Percentiles rank a stretch among this genome's conserved stretches.
Evolutionary conservation across 192 early-diverging fungal species (phyloP).

Genomic region (Umbelopsis isabellina): DNA sequence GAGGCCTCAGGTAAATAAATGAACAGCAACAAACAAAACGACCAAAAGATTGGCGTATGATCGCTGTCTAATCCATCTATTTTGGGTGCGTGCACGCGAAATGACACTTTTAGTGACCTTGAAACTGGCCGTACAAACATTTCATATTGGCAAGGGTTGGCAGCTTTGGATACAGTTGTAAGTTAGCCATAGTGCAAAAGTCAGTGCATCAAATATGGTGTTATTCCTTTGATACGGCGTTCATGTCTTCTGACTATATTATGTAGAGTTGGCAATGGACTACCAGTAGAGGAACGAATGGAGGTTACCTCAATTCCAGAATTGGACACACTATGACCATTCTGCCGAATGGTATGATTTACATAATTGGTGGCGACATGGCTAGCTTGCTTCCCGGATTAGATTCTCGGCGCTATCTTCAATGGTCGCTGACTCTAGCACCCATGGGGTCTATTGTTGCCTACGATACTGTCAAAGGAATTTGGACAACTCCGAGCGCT

Average conservation of each 20-base stretch:
- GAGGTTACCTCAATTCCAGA: neutral
- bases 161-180: neutral
- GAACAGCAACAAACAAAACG: too few relatives aligned
- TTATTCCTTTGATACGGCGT: neutral
- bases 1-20: neutral
- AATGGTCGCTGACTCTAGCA: neutral
- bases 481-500: neutral
- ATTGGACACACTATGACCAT: slow-evolving; percentile 3
- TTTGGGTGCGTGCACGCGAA: neutral
- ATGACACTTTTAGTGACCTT: neutral
- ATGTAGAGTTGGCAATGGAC: slow-evolving; percentile 5
- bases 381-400: neutral
- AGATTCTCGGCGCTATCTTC: neutral
- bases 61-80: neutral
- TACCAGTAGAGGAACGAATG: neutral
- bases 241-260: too few relatives aligned
- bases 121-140: neutral
- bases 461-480: slow-evolving; percentile 7
- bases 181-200: neutral
- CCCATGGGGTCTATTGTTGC: neutral
- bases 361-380: neutral
- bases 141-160: slow-evolving; percentile 13
- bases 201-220: neutral
- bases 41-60: too few relatives aligned
- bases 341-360: neutral